Percentiles rank a stretch among this genome's conserved stretches.
Evolutionary conservation across 2,329 filamentous ascomycete genomes (phyloP).

Genomic region (Tolypocladium ovalisporum): DNA sequence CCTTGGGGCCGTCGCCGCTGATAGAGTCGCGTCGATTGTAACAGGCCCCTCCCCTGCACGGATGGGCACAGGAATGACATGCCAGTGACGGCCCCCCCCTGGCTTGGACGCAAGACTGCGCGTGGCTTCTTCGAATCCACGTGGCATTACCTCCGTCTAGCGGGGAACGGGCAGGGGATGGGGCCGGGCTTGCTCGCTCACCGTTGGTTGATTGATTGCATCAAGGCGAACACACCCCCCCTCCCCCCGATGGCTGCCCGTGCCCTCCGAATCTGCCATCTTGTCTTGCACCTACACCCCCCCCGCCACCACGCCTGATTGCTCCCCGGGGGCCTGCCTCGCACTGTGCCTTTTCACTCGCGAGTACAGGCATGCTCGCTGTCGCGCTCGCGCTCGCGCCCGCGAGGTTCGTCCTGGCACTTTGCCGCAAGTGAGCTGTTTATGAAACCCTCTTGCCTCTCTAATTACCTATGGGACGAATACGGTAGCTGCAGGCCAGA

Average conservation of each 20-base stretch:
- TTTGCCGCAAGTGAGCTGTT: neutral
- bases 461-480: neutral
- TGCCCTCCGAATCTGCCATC: neutral
- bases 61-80: neutral
- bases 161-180: constrained; percentile 1
- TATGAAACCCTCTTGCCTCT: neutral
- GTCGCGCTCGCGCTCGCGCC: neutral
- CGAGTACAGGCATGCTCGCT: neutral
- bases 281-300: neutral
- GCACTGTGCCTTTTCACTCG: neutral
- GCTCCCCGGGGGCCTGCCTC: neutral
- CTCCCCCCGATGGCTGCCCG: neutral
- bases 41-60: neutral
- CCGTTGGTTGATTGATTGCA: neutral
- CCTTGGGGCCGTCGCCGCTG: neutral
- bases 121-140: constrained; percentile 7
- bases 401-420: neutral
- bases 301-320: neutral
- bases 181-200: neutral
- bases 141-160: constrained; percentile 7
- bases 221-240: neutral
- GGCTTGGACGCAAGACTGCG: neutral
- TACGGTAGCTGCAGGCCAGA: neutral
- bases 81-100: neutral
- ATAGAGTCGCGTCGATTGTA: neutral